Evolutionary conservation across 208 protist species (phyloP).

Genomic region (Trypanosoma melophagium): DNA sequence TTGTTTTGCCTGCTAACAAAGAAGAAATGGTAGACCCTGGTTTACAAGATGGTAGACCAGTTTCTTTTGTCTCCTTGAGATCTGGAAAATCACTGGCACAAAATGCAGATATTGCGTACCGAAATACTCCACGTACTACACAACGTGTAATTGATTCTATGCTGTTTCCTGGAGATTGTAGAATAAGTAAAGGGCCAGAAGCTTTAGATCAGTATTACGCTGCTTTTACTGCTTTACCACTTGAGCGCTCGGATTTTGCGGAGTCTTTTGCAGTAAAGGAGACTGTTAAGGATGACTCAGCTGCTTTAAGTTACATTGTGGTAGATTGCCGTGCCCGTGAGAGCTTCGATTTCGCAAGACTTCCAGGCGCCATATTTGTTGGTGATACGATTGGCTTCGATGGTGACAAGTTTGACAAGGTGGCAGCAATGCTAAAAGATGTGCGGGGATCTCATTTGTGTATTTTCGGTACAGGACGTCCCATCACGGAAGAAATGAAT

Average conservation of each 20-base stretch:
- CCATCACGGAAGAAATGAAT: constrained; percentile 84
- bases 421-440: constrained; percentile 30
- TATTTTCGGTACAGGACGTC: constrained; percentile 78
- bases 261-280: constrained; percentile 43
- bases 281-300: neutral
- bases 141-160: constrained; percentile 67
- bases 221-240: constrained; percentile 48
- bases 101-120: constrained; percentile 73
- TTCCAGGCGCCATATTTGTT: constrained; percentile 78
- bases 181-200: constrained; percentile 51
- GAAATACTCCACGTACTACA: constrained; percentile 65
- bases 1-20: constrained; percentile 42
- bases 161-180: constrained; percentile 47
- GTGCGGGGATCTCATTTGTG: constrained; percentile 62
- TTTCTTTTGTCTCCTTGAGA: constrained; percentile 50
- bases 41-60: constrained; percentile 48
- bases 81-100: constrained; percentile 71
- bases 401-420: constrained; percentile 27
- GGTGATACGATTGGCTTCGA: constrained; percentile 44
- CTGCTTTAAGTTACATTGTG: constrained; percentile 69
- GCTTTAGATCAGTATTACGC: constrained; percentile 64
- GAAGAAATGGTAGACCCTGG: constrained; percentile 40
- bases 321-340: constrained; percentile 82
- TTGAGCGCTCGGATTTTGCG: constrained; percentile 74
- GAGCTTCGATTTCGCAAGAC: constrained; percentile 82